A percentile compares a stretch with the other conserved stretches of the same genome.
Conservation (phyloP, 1,284 basidiomycete genomes). For the Neonothopanus nambi region DNA sequence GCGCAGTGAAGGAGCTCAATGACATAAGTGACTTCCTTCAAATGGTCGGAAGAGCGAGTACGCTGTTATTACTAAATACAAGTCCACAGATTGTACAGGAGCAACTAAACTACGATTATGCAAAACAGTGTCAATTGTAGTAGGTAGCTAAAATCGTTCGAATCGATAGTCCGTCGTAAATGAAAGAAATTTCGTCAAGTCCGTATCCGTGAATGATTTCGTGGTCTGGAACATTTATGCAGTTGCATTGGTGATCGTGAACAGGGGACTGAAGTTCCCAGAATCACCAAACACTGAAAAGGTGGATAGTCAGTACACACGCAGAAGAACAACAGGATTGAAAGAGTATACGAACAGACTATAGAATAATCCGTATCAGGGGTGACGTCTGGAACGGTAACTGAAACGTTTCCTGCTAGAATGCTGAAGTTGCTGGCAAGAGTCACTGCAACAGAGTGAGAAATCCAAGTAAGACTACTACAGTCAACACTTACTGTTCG, state of each 20-base stretch:
- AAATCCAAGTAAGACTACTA: background rate
- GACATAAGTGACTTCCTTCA: too few species aligned
- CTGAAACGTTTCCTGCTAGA: slow-evolving; percentile 33
- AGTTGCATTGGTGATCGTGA: slow-evolving; percentile 32
- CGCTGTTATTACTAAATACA: too few species aligned
- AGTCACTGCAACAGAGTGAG: slow-evolving; percentile 23
- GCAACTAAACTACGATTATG: too few species aligned
- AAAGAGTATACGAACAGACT: slow-evolving; percentile 37
- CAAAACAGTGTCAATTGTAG: too few species aligned
- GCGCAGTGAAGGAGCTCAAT: too few species aligned
- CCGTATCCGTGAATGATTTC: too few species aligned
- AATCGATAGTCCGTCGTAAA: too few species aligned
- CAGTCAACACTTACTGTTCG: slow-evolving; percentile 27
- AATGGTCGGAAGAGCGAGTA: too few species aligned
- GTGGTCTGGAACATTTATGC: background rate
- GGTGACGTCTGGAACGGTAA: slow-evolving; percentile 39
- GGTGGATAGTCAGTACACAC: slow-evolving; percentile 1
- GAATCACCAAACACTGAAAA: slow-evolving; percentile 48
- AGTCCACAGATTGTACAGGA: too few species aligned
- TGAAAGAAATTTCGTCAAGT: too few species aligned
- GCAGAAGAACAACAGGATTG: background rate
- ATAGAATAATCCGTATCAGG: slow-evolving; percentile 35
- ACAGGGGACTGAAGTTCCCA: slow-evolving; percentile 33
- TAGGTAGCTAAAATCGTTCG: too few species aligned
- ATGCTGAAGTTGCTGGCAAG: slow-evolving; percentile 44